phyloP scores from a whole-genome alignment of 2,329 filamentous ascomycete species.

The Thielaviopsis populi region DNA sequence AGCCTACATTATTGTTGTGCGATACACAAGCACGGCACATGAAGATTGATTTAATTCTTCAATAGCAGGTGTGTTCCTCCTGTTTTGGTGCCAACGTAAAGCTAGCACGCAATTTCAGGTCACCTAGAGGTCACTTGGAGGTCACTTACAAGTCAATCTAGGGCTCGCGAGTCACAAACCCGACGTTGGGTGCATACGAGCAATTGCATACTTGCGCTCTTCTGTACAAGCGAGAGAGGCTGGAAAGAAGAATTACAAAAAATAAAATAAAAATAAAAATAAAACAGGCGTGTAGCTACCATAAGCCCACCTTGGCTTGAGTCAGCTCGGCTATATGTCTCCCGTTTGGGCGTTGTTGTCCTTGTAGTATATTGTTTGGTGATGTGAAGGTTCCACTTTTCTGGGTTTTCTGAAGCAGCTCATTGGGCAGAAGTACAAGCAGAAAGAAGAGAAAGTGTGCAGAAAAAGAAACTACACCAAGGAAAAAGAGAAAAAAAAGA shows the following conservation, averaged over 20 bases:
- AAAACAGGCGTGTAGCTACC: too few species aligned
- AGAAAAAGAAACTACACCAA: not conserved
- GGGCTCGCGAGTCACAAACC: not conserved
- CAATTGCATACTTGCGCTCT: not conserved
- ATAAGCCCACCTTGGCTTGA: not conserved
- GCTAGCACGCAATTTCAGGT: too few species aligned
- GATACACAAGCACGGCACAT: not conserved
- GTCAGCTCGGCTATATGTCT: not conserved
- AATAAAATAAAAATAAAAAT: too few species aligned
- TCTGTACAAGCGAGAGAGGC: not conserved
- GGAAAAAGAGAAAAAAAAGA: not conserved
- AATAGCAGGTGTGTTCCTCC: not conserved
- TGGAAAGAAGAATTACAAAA: too few species aligned
- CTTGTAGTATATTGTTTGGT: not conserved
- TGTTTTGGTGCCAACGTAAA: not conserved
- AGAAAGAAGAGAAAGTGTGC: not conserved
- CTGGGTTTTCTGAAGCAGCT: not conserved
- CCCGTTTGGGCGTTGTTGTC: not conserved
- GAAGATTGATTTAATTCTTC: not conserved
- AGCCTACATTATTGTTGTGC: not conserved
- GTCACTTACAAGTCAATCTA: not conserved
- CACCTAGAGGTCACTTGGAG: too few species aligned
- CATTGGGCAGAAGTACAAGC: not conserved
- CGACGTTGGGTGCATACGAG: not conserved
- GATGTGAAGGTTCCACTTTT: not conserved